phyloP scores from a whole-genome alignment of 495 filamentous ascomycete species.

The Penicillium steckii region DNA sequence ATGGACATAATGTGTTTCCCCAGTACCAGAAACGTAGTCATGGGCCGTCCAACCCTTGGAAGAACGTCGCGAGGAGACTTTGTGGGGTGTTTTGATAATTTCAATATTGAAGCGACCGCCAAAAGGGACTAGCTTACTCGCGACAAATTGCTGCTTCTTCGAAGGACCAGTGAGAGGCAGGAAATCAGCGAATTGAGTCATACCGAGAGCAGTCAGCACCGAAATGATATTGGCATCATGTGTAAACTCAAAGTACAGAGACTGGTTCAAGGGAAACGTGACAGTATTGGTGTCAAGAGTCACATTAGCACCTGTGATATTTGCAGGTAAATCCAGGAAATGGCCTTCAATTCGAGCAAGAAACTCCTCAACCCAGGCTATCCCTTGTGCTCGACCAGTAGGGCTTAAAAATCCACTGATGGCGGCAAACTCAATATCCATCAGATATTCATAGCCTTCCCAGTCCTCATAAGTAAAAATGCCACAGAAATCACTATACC shows the following conservation, averaged over 20 bases:
- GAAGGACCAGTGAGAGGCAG: conserved; percentile 44
- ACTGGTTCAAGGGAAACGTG: conserved; percentile 50
- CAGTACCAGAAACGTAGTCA: conserved; percentile 14
- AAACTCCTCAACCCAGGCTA: conserved; percentile 61
- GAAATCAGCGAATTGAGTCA: conserved; percentile 48
- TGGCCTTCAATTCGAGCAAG: conserved; percentile 56
- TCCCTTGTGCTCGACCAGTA: conserved; percentile 55
- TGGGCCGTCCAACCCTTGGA: conserved; percentile 5
- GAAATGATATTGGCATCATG: conserved; percentile 34
- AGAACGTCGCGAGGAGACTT: conserved; percentile 44
- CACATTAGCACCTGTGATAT: conserved; percentile 50
- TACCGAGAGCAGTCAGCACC: conserved; percentile 49
- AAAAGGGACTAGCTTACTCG: conserved; percentile 59
- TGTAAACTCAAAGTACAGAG: conserved; percentile 41
- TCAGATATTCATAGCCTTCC: conserved; percentile 48
- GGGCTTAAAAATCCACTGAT: conserved; percentile 51
- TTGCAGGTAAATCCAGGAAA: conserved; percentile 37
- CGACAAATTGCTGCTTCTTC: conserved; percentile 48
- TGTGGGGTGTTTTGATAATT: conserved; percentile 55
- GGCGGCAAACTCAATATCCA: conserved; percentile 58
- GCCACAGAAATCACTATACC: conserved; percentile 52
- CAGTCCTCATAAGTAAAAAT: conserved; percentile 53
- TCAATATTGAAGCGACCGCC: conserved; percentile 63
- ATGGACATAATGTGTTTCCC: conserved; percentile 57
- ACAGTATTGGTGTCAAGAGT: conserved; percentile 45